Base-by-base conservation (phyloP, 228 moss, liverwort and hornwort genomes). In the Sphagnum magellanicum region DNA sequence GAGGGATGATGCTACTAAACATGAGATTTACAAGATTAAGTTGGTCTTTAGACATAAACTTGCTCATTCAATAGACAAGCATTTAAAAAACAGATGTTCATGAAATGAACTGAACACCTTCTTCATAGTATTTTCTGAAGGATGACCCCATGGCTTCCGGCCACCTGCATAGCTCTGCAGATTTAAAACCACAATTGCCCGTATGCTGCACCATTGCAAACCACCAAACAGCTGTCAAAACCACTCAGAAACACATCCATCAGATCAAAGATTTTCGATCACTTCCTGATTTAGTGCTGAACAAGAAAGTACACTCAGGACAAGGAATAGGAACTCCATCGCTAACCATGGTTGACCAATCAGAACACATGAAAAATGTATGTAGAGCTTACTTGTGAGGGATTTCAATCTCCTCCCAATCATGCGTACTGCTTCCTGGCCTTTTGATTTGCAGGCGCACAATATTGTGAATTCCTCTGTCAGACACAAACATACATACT, bases 111-210 rank as follows among this genome's bases (percentile, higher is more conserved):
- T 32, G 3, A 32, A 32, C 52, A 88, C 88, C 84, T 82, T 84
- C 74, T 69, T 51, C 61, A 16, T 68, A 53, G 68, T 60, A 2
- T n/a, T 65, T 63, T 50, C 60, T 73, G 80, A 71, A 16, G 83
- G 89, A 55, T 74, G 65, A 63, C 91, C 89, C 89, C 87, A 92
- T 67, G 87, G 89, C 73, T 92, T 87, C 63, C 84, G 81, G 15
- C 91, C 88, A 52, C 88, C 88, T 60, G 84, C 88, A 75, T 92
- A 87, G 73, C 83, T 92, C 78, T 92, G 91, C 53, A 92, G 65
- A 66, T 89, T 92, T 63, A 91, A 77, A 50, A 91, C 75, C 5
- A 86, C 81, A 70, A 91, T 76, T 32, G 88, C 88, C 63, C 88
- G 78, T 10, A 86, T 83, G 70, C 91, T 91, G 83, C 66, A 78